These are phyloP conservation scores for Paraphoma chrysanthemicola DNA, from an alignment of 2,329 filamentous ascomycete species.

Conservation along the genomic window DNA sequence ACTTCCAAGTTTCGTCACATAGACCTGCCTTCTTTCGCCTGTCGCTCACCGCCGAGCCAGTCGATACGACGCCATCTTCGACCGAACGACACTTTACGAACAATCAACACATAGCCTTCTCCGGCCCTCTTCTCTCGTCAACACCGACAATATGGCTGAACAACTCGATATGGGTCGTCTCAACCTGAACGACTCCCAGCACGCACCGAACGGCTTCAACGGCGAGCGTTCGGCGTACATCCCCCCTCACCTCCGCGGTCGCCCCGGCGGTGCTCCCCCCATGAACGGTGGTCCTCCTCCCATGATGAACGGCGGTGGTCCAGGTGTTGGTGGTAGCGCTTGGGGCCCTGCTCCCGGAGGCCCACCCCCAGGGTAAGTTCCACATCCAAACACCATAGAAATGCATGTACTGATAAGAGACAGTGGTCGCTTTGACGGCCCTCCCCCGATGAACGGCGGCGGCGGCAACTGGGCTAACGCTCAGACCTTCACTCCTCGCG, in stretches of 20 bases:
- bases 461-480: slow-evolving; percentile 65
- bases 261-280: slow-evolving; percentile 46
- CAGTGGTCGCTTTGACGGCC: slow-evolving; percentile 42
- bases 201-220: slow-evolving; percentile 61
- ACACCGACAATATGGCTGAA: slow-evolving; percentile 46
- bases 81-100: slow-evolving; percentile 8
- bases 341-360: slow-evolving; percentile 56
- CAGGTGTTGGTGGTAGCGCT: slow-evolving; percentile 67
- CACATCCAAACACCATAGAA: background rate
- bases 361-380: slow-evolving; percentile 26
- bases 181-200: slow-evolving; percentile 71
- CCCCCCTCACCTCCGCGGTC: slow-evolving; percentile 77
- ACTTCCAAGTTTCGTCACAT: slow-evolving; percentile 40
- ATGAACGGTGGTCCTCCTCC: slow-evolving; percentile 46
- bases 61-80: slow-evolving; percentile 29
- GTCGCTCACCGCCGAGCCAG: slow-evolving; percentile 40
- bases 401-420: slow-evolving; percentile 21
- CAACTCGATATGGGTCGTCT: slow-evolving; percentile 84
- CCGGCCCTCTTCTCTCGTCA: slow-evolving; percentile 11
- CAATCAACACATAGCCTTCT: slow-evolving; percentile 5
- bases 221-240: slow-evolving; percentile 77
- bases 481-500: slow-evolving; percentile 63
- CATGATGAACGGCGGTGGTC: slow-evolving; percentile 60
- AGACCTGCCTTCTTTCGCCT: slow-evolving; percentile 36
- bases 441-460: slow-evolving; percentile 58